These are phyloP conservation scores for Hypoxylon lienhwacheense DNA, from an alignment of 495 filamentous ascomycete genomes.

Conservation along the genomic window DNA sequence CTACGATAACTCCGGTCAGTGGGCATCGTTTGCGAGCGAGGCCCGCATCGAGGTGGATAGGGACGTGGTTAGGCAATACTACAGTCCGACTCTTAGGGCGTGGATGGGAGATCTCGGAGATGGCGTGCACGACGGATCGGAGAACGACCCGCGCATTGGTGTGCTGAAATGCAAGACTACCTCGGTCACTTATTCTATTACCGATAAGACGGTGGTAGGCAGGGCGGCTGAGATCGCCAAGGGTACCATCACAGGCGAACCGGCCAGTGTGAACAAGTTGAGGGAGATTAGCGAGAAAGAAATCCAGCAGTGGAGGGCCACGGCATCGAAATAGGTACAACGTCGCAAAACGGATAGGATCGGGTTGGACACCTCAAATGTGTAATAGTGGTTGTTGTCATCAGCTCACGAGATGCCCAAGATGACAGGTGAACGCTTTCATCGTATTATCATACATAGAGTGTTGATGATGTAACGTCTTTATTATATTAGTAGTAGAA, in stretches of 20 bases:
- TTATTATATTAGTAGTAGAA: too few relatives aligned
- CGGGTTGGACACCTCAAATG: too few relatives aligned
- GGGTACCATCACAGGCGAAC: conserved; percentile 70
- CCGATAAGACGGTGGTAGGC: conserved; percentile 56
- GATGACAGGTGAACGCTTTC: too few relatives aligned
- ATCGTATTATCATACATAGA: too few relatives aligned
- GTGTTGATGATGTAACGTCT: too few relatives aligned
- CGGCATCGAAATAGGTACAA: conserved; percentile 21
- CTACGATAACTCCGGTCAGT: conserved; percentile 69
- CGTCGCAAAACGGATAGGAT: not conserved
- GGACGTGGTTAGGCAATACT: conserved; percentile 71
- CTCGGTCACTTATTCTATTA: conserved; percentile 64
- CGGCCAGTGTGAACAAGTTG: conserved; percentile 74
- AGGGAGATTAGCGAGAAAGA: conserved; percentile 76
- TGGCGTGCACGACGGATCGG: conserved; percentile 79
- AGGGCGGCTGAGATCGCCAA: conserved; percentile 71
- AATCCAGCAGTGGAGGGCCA: conserved; percentile 56
- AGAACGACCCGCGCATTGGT: conserved; percentile 77
- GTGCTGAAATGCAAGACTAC: conserved; percentile 66
- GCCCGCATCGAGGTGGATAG: conserved; percentile 70
- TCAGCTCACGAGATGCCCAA: too few relatives aligned
- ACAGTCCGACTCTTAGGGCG: conserved; percentile 72
- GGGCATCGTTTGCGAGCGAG: conserved; percentile 77
- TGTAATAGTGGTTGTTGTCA: too few relatives aligned
- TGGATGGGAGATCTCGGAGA: conserved; percentile 94